A percentile compares a stretch with the other conserved stretches of the same genome.
phyloP scores from a whole-genome alignment of 805 yeast genomes.

The Pichia californica region DNA sequence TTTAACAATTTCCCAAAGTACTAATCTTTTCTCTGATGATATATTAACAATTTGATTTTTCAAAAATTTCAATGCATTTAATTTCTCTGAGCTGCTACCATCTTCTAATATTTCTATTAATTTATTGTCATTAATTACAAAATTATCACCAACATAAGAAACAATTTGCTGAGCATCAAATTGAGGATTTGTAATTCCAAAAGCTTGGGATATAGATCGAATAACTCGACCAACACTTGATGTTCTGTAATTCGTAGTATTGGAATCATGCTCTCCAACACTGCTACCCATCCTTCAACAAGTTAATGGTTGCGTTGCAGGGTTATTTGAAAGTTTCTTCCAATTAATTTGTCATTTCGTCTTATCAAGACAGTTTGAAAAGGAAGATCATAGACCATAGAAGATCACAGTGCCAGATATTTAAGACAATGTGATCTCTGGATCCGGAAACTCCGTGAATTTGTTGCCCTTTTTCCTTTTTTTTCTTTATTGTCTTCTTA shows the following conservation, averaged over 20 bases:
- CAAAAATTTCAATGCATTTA: conserved; percentile 46
- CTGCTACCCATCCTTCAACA: too few relatives aligned
- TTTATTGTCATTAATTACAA: conserved; percentile 14
- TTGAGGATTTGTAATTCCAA: conserved; percentile 6
- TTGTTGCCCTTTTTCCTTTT: too few relatives aligned
- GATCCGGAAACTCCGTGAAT: too few relatives aligned
- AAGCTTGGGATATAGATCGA: conserved; percentile 9
- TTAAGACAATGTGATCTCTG: too few relatives aligned
- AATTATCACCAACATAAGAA: conserved; percentile 8
- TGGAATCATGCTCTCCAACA: too few relatives aligned
- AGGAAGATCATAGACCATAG: too few relatives aligned
- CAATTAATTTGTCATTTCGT: too few relatives aligned
- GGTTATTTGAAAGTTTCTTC: too few relatives aligned
- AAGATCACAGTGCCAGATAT: too few relatives aligned
- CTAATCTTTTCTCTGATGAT: conserved; percentile 56
- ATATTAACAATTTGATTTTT: conserved; percentile 44
- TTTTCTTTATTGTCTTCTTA: too few relatives aligned
- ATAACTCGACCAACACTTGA: conserved; percentile 6
- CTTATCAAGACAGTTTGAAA: too few relatives aligned
- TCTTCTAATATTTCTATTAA: conserved; percentile 16
- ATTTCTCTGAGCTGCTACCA: conserved; percentile 28
- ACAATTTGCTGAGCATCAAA: conserved; percentile 4
- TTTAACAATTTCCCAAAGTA: conserved; percentile 67
- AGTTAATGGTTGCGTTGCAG: too few relatives aligned
- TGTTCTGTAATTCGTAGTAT: background rate